Conservation (phyloP, 345 rosid genomes). For the Populus pruinosa region DNA sequence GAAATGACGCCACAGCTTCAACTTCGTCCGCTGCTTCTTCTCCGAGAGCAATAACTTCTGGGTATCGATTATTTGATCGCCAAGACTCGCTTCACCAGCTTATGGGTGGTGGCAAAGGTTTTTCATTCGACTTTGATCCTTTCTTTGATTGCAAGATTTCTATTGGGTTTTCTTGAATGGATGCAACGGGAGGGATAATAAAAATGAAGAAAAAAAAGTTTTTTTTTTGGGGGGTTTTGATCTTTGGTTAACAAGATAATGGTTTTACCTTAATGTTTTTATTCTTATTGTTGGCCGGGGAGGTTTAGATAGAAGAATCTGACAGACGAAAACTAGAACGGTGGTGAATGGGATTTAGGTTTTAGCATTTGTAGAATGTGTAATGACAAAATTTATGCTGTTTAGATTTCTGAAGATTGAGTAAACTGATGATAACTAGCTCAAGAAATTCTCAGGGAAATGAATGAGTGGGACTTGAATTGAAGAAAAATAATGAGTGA, state of each 20-base stretch:
- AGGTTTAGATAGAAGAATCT: too few species aligned
- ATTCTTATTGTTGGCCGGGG: neutral
- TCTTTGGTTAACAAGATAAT: neutral
- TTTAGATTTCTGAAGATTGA: neutral
- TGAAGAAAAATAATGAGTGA: neutral
- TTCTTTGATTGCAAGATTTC: neutral
- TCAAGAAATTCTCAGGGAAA: neutral
- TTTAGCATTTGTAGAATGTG: neutral
- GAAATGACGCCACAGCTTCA: constrained; percentile 9
- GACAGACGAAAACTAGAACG: neutral
- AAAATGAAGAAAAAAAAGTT: neutral
- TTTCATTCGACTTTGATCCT: too few species aligned
- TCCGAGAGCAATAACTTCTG: constrained; percentile 1
- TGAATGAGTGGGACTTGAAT: neutral
- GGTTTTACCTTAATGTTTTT: neutral
- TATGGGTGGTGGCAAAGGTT: constrained; percentile 48
- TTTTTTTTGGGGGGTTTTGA: neutral
- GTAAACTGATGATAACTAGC: neutral
- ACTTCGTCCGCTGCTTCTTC: constrained; percentile 9
- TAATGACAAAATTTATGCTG: neutral
- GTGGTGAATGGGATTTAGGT: neutral
- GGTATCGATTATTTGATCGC: constrained; percentile 37
- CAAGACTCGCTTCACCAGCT: constrained; percentile 39
- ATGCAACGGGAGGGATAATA: too few species aligned
- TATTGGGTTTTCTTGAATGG: neutral